Base-by-base conservation (phyloP, 2,329 filamentous ascomycete genomes). In the Colletotrichum chlorophyti region DNA sequence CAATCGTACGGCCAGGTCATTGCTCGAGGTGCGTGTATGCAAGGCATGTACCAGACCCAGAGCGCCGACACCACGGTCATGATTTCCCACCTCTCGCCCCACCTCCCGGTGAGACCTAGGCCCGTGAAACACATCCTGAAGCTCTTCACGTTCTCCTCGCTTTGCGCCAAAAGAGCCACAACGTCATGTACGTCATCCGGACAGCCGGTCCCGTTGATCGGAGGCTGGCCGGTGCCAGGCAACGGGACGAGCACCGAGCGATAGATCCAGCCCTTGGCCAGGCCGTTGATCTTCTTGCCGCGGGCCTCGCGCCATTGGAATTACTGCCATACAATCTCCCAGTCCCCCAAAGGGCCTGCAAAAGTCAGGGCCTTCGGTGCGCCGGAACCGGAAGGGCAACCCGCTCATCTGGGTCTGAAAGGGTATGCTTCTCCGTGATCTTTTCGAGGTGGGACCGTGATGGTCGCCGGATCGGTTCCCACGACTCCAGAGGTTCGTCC, bases 31-130 rank as follows among this genome's bases (percentile, higher is more conserved):
- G 29, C 1, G 34, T 9, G 14, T 34, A n/a, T n/a, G n/a, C n/a
- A n/a, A n/a, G n/a, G 29, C 10, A 29, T 24, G n/a, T 47, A 47
- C 43, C 43, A 58, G 12, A 58, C 23, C 24, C 51, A 49, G 42
- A 61, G 24, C 8, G 48, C 53, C 26, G 75, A 72, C 11, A 69
- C 64, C 6, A 77, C 74, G 1, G 76, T 72, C 72, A 77, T 77
- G 12, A 77, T 61, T 1, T 72, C 70, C 74, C 74, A 79, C 15
- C 72, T 65, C 55, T 75, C 71, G 9, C 77, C 77, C 5, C 79
- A 66, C 14, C 66, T 58, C 1, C 77, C 76, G 11, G 66, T 67
- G 7, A 65, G 65, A 3, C 76, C 77, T 0, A 66, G 69, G 5
- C 76, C 76, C 6, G 75, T 52, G 62, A 78, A 80, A n/a, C 64